These are phyloP conservation scores for Gossypium rotundifolium DNA, from an alignment of 345 rosid species.

Conservation along the genomic window DNA sequence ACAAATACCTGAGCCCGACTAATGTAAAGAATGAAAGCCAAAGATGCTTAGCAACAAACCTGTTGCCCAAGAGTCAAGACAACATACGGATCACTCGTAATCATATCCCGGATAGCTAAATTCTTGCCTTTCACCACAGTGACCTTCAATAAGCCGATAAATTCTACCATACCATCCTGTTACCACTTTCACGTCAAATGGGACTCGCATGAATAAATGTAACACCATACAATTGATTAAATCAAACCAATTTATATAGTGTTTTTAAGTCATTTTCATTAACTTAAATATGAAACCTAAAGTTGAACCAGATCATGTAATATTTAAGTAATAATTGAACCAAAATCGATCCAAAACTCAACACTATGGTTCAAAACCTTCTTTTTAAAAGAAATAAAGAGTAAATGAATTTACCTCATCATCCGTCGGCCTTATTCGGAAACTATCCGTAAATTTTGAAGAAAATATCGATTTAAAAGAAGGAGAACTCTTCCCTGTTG, in stretches of 20 bases:
- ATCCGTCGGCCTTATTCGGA: conserved; percentile 48
- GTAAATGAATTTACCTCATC: conserved; percentile 34
- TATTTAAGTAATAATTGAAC: neutral
- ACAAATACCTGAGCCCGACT: neutral
- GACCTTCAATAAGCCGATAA: conserved; percentile 79
- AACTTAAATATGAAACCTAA: too few relatives aligned
- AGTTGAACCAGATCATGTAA: too few relatives aligned
- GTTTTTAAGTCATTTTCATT: too few relatives aligned
- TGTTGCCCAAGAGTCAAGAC: conserved; percentile 73
- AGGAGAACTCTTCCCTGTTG: conserved; percentile 40
- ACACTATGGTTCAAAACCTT: neutral
- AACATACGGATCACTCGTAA: conserved; percentile 94
- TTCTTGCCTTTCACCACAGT: conserved; percentile 63
- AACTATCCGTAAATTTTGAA: conserved; percentile 54
- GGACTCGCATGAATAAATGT: conserved; percentile 9
- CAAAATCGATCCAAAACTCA: neutral
- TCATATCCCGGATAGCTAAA: conserved; percentile 87
- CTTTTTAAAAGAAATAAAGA: neutral
- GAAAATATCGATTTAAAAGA: conserved; percentile 56
- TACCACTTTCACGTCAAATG: conserved; percentile 21
- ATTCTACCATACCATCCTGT: conserved; percentile 85
- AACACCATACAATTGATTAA: neutral
- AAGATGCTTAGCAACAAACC: conserved; percentile 36
- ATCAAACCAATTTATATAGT: neutral
- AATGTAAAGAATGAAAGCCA: neutral